Conservation (phyloP, 2,329 filamentous ascomycete species). For the Verticillium zaregamsianum region DNA sequence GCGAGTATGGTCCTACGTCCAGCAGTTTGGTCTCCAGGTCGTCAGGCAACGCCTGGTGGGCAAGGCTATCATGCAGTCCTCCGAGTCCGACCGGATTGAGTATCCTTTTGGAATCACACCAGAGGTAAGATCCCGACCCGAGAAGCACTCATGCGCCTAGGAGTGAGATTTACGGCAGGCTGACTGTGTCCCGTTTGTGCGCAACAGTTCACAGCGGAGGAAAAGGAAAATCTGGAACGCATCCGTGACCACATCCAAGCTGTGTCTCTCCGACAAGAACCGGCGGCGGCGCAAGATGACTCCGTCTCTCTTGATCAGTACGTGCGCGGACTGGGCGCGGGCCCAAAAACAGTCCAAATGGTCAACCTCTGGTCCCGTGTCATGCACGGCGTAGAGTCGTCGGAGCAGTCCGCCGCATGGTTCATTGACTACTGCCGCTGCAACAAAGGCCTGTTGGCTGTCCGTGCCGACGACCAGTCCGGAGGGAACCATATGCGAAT, state of each 20-base stretch:
- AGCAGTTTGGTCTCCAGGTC: slow-evolving; percentile 20
- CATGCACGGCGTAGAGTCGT: slow-evolving; percentile 32
- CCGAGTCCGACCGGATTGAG: slow-evolving; percentile 17
- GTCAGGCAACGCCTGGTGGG: slow-evolving; percentile 25
- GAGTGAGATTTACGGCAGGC: background rate
- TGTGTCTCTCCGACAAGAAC: slow-evolving; percentile 19
- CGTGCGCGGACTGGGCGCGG: slow-evolving; percentile 24
- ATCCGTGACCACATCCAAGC: slow-evolving; percentile 31
- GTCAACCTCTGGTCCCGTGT: slow-evolving; percentile 30
- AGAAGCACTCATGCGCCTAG: background rate
- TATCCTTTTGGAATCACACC: slow-evolving; percentile 28
- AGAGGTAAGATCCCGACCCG: slow-evolving; percentile 13
- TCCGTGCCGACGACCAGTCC: slow-evolving; percentile 28
- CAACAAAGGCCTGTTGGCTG: slow-evolving; percentile 26
- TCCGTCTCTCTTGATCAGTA: slow-evolving; percentile 28
- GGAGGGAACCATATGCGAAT: slow-evolving; percentile 31
- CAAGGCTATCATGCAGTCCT: slow-evolving; percentile 23
- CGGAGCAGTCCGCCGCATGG: slow-evolving; percentile 28
- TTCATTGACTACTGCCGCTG: slow-evolving; percentile 34
- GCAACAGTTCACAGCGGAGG: slow-evolving; percentile 21
- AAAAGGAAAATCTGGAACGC: slow-evolving; percentile 26
- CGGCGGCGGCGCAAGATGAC: slow-evolving; percentile 22
- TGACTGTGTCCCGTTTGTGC: background rate
- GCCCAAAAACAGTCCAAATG: slow-evolving; percentile 25
- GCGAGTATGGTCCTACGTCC: slow-evolving; percentile 9